Conservation (phyloP, 208 protist species). For the Wallacemonas sp. region DNA sequence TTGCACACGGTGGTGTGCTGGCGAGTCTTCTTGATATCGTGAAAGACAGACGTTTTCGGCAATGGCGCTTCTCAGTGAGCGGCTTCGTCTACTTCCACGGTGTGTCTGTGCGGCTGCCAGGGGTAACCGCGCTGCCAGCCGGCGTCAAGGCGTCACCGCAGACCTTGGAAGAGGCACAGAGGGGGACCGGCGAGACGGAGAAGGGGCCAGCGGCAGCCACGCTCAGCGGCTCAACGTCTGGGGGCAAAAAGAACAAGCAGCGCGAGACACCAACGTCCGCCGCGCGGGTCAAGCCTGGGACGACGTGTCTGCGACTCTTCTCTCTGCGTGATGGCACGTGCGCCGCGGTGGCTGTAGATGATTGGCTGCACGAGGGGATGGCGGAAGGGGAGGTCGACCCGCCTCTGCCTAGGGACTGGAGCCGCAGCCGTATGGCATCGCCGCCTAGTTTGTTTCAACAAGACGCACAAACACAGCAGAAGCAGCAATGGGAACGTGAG, state of each 20-base stretch:
- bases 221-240: no score
- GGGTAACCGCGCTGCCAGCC: neutral
- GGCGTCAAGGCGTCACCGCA: no score
- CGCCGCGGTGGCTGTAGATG: neutral
- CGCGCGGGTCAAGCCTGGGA: neutral
- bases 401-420: no score
- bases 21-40: slow-evolving; percentile 26
- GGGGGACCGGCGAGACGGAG: no score
- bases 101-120: slow-evolving; percentile 37
- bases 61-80: slow-evolving; percentile 48
- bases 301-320: neutral
- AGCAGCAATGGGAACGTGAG: no score
- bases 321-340: neutral
- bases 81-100: slow-evolving; percentile 63
- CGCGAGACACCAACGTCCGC: neutral
- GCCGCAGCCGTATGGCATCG: no score
- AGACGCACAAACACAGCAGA: no score
- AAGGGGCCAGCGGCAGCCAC: no score
- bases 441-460: no score
- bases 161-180: no score
- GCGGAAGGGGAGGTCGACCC: neutral
- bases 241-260: neutral
- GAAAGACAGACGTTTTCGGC: slow-evolving; percentile 34
- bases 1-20: slow-evolving; percentile 23
- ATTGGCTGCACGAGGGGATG: neutral